phyloP scores from a whole-genome alignment of 345 rosid genomes.

The Acer negundo region DNA sequence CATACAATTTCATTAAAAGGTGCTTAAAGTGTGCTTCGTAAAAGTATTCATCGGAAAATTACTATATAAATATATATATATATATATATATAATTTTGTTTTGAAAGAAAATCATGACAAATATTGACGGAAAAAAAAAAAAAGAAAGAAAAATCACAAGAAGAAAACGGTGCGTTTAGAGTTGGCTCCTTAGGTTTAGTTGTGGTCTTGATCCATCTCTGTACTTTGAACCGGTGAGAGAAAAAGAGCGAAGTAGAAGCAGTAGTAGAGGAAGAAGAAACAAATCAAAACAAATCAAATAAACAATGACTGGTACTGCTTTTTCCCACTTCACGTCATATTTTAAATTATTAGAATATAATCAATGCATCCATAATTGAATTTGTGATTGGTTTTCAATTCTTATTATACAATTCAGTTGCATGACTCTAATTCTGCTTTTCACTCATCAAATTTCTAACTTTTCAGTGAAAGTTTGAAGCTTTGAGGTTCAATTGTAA shows the following conservation, averaged over 20 bases:
- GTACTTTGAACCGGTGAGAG: background rate
- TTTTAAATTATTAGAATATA: background rate
- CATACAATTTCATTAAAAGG: no score
- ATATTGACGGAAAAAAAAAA: no score
- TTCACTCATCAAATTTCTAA: background rate
- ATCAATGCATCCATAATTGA: background rate
- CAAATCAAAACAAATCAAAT: background rate
- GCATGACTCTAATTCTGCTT: background rate
- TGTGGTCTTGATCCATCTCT: background rate
- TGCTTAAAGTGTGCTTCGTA: no score
- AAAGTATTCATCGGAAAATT: no score
- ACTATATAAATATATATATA: no score
- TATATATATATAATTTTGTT: no score
- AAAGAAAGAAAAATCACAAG: background rate
- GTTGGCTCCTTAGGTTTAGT: constrained; percentile 3
- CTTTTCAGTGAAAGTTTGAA: background rate
- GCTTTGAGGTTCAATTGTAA: background rate
- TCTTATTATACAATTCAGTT: background rate
- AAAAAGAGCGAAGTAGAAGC: background rate
- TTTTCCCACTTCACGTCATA: background rate
- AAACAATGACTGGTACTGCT: constrained; percentile 23
- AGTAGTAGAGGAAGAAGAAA: background rate
- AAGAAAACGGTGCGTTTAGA: background rate
- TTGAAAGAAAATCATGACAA: no score
- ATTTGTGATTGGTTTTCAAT: background rate